Conservation (phyloP, 108 stramenopile species). For the Cyclotella atomus region DNA sequence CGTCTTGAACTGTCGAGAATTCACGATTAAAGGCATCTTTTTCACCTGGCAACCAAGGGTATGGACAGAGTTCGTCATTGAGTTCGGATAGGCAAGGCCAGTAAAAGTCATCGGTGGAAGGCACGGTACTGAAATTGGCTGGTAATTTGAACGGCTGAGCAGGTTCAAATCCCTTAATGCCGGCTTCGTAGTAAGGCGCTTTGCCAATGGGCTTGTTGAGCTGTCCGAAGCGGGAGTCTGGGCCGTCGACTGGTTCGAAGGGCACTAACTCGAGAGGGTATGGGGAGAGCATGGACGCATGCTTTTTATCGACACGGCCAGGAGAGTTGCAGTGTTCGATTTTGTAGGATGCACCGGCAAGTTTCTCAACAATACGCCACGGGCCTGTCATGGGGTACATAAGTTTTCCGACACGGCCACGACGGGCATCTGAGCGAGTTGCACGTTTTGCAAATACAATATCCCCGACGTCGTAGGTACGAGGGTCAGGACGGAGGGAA, state of each 20-base stretch:
- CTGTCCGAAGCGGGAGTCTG: background rate
- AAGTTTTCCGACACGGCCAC: slow-evolving; percentile 6
- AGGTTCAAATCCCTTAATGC: slow-evolving; percentile 19
- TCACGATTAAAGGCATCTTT: too few species aligned
- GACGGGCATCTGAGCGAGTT: background rate
- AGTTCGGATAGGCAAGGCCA: slow-evolving; percentile 3
- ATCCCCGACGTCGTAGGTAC: background rate
- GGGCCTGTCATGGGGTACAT: slow-evolving; percentile 13
- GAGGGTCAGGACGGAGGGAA: slow-evolving; percentile 3
- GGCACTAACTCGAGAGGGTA: slow-evolving; percentile 14
- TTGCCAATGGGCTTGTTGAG: slow-evolving; percentile 12
- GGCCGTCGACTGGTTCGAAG: background rate
- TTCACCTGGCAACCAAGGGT: slow-evolving; percentile 6
- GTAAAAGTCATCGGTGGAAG: background rate
- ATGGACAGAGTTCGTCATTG: slow-evolving; percentile 6
- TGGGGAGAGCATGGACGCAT: slow-evolving; percentile 17
- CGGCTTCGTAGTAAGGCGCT: background rate
- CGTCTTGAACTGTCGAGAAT: background rate
- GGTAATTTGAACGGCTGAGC: background rate
- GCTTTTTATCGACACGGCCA: background rate
- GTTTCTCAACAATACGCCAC: slow-evolving; percentile 1
- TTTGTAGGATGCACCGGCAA: slow-evolving; percentile 21
- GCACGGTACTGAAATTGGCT: background rate
- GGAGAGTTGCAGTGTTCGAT: background rate
- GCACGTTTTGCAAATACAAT: slow-evolving; percentile 9